These are phyloP conservation scores for Ogataea pignaliae DNA, from an alignment of 805 yeast genomes.

Conservation along the genomic window DNA sequence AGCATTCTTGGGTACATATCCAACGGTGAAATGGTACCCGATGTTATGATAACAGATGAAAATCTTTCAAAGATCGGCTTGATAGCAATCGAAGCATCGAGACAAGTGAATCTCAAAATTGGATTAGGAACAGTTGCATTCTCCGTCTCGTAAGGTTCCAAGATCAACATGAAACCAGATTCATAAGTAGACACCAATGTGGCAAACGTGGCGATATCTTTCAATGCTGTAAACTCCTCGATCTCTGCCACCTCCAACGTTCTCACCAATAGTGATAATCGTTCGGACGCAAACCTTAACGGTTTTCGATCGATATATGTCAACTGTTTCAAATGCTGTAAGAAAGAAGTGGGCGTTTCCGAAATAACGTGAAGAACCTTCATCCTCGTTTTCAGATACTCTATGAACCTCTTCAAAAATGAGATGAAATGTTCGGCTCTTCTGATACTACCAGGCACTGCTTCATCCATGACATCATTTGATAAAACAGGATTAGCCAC, in stretches of 20 bases:
- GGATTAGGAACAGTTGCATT: constrained; percentile 97
- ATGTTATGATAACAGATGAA: constrained; percentile 87
- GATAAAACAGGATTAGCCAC: constrained; percentile 88
- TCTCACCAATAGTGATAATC: constrained; percentile 81
- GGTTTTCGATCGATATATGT: constrained; percentile 94
- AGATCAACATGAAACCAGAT: constrained; percentile 81
- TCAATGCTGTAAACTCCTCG: constrained; percentile 88
- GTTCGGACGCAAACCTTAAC: constrained; percentile 83
- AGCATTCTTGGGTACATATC: constrained; percentile 99
- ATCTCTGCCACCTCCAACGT: constrained; percentile 84
- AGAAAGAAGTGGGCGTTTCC: constrained; percentile 92
- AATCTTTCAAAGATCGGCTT: constrained; percentile 95
- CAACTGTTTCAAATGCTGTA: constrained; percentile 87
- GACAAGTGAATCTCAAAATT: constrained; percentile 83
- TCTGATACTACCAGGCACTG: constrained; percentile 95
- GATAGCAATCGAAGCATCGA: constrained; percentile 97
- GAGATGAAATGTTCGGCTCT: constrained; percentile 97
- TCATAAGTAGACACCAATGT: constrained; percentile 94
- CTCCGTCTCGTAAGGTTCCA: constrained; percentile 94
- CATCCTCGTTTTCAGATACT: constrained; percentile 94
- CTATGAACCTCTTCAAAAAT: constrained; percentile 86
- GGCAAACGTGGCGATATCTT: constrained; percentile 96
- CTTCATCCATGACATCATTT: constrained; percentile 80
- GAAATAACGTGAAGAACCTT: constrained; percentile 94
- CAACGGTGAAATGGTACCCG: constrained; percentile 96